Evolutionary conservation across 257 asterid genomes (phyloP).

Genomic region (Solanum rostratum): DNA sequence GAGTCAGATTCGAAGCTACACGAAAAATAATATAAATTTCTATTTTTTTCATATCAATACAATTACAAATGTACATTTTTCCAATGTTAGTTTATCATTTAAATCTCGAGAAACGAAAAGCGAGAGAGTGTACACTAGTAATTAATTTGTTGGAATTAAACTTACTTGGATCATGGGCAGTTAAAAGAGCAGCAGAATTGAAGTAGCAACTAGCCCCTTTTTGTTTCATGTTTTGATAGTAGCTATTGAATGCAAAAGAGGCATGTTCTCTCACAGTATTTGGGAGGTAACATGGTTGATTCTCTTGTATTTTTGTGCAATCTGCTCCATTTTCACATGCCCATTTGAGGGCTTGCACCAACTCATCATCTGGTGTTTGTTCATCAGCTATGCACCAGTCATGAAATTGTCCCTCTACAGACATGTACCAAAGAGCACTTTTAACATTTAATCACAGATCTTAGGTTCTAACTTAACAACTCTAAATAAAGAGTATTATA

Average conservation of each 20-base stretch:
- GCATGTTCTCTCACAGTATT: constrained; percentile 55
- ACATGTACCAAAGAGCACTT: background rate
- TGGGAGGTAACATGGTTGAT: constrained; percentile 38
- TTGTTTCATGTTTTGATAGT: constrained; percentile 63
- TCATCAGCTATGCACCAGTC: constrained; percentile 84
- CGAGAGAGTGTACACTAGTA: background rate
- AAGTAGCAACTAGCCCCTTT: constrained; percentile 70
- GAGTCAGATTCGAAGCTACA: too few species aligned
- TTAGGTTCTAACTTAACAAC: background rate
- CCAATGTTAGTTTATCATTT: background rate
- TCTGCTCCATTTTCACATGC: constrained; percentile 77
- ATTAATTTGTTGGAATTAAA: background rate
- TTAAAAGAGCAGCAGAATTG: constrained; percentile 59
- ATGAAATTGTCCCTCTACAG: constrained; percentile 49
- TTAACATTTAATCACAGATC: background rate
- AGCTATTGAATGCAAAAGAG: constrained; percentile 78
- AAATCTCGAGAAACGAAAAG: background rate
- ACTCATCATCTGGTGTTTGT: constrained; percentile 51
- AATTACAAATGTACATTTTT: too few species aligned
- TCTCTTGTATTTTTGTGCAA: constrained; percentile 37
- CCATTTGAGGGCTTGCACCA: constrained; percentile 55
- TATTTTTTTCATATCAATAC: background rate
- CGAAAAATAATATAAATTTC: background rate
- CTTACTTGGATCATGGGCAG: constrained; percentile 70
- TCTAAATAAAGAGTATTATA: background rate